These are phyloP conservation scores for Lizonia empirigonia DNA, from an alignment of 2,329 filamentous ascomycete genomes.

Conservation along the genomic window DNA sequence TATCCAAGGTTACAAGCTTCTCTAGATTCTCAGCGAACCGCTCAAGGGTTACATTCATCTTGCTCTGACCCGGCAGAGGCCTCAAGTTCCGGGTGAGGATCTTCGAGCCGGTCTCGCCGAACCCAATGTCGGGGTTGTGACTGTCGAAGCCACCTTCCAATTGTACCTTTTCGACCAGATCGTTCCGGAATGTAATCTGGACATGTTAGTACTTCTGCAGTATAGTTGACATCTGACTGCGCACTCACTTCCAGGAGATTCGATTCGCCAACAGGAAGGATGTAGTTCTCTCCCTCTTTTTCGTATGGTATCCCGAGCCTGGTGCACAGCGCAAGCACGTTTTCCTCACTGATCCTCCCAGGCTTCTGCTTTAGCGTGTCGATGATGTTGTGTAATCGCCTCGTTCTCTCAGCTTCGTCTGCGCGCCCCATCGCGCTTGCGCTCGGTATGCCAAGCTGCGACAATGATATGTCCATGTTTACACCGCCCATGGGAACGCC, in stretches of 20 bases:
- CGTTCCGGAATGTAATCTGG: conserved; percentile 38
- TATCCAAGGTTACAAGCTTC: conserved; percentile 71
- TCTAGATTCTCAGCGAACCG: conserved; percentile 74
- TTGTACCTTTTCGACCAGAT: conserved; percentile 61
- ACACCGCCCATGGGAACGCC: conserved; percentile 47
- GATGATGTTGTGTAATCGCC: conserved; percentile 65
- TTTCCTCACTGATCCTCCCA: conserved; percentile 74
- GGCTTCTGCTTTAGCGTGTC: conserved; percentile 70
- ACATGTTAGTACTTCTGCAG: conserved; percentile 19
- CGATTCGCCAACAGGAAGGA: conserved; percentile 45
- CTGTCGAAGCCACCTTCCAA: conserved; percentile 67
- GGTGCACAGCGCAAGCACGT: conserved; percentile 72
- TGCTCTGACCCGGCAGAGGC: conserved; percentile 63
- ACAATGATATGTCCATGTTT: conserved; percentile 47
- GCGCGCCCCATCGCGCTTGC: conserved; percentile 49
- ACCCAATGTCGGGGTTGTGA: conserved; percentile 60
- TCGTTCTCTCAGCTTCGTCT: conserved; percentile 60
- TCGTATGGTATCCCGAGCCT: conserved; percentile 65
- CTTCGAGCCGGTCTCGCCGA: conserved; percentile 59
- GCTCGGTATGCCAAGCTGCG: conserved; percentile 51
- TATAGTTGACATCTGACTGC: background rate
- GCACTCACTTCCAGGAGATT: conserved; percentile 12
- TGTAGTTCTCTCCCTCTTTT: conserved; percentile 40
- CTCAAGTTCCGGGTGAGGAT: conserved; percentile 71
- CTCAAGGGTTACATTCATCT: conserved; percentile 72